Conservation (phyloP, 257 asterid genomes). For the Rubia yunnanensis region DNA sequence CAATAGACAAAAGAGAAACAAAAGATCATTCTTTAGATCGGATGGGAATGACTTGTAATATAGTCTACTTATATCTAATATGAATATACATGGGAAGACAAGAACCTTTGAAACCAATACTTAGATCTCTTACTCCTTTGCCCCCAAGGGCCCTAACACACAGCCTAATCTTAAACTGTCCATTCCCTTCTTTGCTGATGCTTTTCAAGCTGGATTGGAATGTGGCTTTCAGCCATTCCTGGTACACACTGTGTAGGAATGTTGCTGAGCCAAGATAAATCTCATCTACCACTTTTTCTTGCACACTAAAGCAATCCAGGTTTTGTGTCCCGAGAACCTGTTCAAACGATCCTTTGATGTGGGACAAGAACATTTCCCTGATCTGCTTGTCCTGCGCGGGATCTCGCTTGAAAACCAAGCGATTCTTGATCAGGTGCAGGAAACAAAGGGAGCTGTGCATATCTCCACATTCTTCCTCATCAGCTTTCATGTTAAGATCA, state of each 20-base stretch:
- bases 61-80: constrained; percentile 40
- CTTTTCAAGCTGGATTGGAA: constrained; percentile 34
- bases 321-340: constrained; percentile 20
- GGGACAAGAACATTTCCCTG: constrained; percentile 34
- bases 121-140: constrained; percentile 24
- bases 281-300: constrained; percentile 37
- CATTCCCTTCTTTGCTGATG: constrained; percentile 16
- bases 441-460: constrained; percentile 20
- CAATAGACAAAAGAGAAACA: no score
- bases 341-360: constrained; percentile 22
- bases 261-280: constrained; percentile 33
- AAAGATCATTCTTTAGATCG: no score
- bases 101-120: constrained; percentile 56
- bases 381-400: constrained; percentile 24
- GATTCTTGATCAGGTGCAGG: constrained; percentile 33
- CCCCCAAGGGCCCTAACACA: constrained; percentile 50
- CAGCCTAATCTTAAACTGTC: constrained; percentile 31
- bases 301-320: constrained; percentile 25
- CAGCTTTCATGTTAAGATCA: constrained; percentile 59
- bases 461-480: constrained; percentile 29
- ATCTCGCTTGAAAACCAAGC: constrained; percentile 27
- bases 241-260: constrained; percentile 42
- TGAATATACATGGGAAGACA: constrained; percentile 61
- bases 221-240: constrained; percentile 54
- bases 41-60: no score